Evolutionary conservation across 805 yeast genomes (phyloP).

Genomic region (Nakazawaea ishiwadae): DNA sequence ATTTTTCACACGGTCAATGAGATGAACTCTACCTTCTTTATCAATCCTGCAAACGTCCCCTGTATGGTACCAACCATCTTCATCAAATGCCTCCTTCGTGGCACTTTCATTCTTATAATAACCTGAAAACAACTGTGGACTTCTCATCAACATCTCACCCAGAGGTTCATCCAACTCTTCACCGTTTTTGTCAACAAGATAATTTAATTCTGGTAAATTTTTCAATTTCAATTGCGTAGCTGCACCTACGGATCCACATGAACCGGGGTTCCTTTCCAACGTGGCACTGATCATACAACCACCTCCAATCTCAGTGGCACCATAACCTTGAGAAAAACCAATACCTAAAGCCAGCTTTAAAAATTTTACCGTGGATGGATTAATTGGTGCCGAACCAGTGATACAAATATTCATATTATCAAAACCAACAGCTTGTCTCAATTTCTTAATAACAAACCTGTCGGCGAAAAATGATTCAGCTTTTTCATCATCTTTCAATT

Average conservation of each 20-base stretch:
- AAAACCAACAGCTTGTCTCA: constrained; percentile 41
- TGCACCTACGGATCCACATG: constrained; percentile 56
- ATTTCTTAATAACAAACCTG: constrained; percentile 34
- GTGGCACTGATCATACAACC: constrained; percentile 40
- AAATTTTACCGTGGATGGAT: constrained; percentile 56
- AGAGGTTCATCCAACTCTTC: constrained; percentile 22
- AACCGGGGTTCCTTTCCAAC: constrained; percentile 44
- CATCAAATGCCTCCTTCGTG: constrained; percentile 46
- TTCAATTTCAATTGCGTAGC: constrained; percentile 54
- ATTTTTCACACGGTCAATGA: constrained; percentile 74
- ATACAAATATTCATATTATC: constrained; percentile 34
- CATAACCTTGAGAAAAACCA: constrained; percentile 66
- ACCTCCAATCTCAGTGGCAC: constrained; percentile 69
- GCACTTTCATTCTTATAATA: constrained; percentile 56
- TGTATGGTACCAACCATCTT: constrained; percentile 56
- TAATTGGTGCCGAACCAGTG: constrained; percentile 69
- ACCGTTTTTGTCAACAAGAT: constrained; percentile 35
- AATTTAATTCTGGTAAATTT: constrained; percentile 63
- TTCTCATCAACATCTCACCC: constrained; percentile 62
- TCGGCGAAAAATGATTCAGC: constrained; percentile 25
- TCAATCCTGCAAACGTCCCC: constrained; percentile 61
- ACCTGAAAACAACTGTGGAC: constrained; percentile 54
- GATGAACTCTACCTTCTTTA: constrained; percentile 46
- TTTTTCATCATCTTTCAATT: constrained; percentile 12
- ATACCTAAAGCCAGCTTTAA: constrained; percentile 57